Evolutionary conservation across 1,284 basidiomycete species (phyloP).

Genomic region (Wolfiporia cocos): DNA sequence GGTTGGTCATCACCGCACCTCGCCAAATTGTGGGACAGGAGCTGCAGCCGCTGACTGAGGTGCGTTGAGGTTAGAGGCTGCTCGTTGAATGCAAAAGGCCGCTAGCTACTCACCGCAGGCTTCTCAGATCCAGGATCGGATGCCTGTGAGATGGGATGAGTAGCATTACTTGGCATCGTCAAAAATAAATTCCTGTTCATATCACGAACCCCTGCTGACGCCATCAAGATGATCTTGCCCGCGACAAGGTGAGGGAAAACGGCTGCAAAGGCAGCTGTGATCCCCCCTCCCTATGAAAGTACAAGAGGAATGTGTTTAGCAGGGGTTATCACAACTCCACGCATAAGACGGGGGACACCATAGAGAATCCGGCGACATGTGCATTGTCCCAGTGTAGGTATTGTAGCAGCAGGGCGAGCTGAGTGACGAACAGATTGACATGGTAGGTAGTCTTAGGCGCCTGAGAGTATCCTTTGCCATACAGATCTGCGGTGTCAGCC

Average conservation of each 20-base stretch:
- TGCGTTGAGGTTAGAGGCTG: too few species aligned
- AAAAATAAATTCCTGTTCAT: too few species aligned
- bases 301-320: too few species aligned
- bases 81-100: too few species aligned
- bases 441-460: slow-evolving; percentile 60
- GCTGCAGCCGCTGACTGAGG: too few species aligned
- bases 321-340: too few species aligned
- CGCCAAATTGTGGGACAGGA: too few species aligned
- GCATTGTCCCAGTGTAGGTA: slow-evolving; percentile 65
- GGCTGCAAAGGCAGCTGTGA: slow-evolving; percentile 61
- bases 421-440: slow-evolving; percentile 54
- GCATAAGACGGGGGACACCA: slow-evolving; percentile 39
- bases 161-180: too few species aligned
- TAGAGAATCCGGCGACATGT: slow-evolving; percentile 63
- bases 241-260: slow-evolving; percentile 64
- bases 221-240: slow-evolving; percentile 54
- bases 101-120: too few species aligned
- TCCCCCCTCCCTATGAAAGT: slow-evolving; percentile 62
- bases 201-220: slow-evolving; percentile 62
- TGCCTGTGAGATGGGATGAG: too few species aligned
- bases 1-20: too few species aligned
- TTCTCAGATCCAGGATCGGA: too few species aligned
- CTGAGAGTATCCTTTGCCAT: slow-evolving; percentile 76
- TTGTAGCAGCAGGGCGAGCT: slow-evolving; percentile 75
- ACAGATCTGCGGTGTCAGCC: slow-evolving; percentile 46